Conservation (phyloP, 73 alveolate genomes). For the Uronychia binucleata region DNA sequence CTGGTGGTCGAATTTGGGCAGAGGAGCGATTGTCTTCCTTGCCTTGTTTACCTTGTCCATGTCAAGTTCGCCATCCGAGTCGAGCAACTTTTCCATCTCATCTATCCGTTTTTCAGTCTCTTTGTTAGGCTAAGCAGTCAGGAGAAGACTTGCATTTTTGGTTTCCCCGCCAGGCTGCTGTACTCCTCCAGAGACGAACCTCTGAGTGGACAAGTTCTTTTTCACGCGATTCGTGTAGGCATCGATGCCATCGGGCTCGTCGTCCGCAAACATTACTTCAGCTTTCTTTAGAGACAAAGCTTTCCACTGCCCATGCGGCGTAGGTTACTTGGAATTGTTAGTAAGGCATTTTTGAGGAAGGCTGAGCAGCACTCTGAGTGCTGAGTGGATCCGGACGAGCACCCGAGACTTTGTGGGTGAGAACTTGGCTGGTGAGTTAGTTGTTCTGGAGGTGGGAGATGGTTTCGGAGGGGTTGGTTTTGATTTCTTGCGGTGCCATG, state of each 20-base stretch:
- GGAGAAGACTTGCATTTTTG: not conserved
- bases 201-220: not conserved
- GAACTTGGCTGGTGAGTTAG: not conserved
- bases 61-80: conserved; percentile 37
- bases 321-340: not conserved
- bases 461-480: not conserved
- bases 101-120: not conserved
- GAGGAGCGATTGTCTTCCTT: conserved; percentile 52
- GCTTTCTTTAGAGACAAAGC: not conserved
- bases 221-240: not conserved
- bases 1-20: conserved; percentile 75
- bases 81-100: conserved; percentile 7
- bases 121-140: too few relatives aligned
- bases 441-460: not conserved
- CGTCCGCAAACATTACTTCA: not conserved
- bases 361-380: too few relatives aligned
- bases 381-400: too few relatives aligned
- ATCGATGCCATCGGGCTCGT: not conserved
- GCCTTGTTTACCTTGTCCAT: conserved; percentile 24
- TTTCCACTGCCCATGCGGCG: not conserved
- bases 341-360: not conserved
- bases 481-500: not conserved
- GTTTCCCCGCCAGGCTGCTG: not conserved
- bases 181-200: not conserved
- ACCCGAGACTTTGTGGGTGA: not conserved